These are phyloP conservation scores for Schizonepeta tenuifolia DNA, from an alignment of 257 asterid species.

Conservation along the genomic window DNA sequence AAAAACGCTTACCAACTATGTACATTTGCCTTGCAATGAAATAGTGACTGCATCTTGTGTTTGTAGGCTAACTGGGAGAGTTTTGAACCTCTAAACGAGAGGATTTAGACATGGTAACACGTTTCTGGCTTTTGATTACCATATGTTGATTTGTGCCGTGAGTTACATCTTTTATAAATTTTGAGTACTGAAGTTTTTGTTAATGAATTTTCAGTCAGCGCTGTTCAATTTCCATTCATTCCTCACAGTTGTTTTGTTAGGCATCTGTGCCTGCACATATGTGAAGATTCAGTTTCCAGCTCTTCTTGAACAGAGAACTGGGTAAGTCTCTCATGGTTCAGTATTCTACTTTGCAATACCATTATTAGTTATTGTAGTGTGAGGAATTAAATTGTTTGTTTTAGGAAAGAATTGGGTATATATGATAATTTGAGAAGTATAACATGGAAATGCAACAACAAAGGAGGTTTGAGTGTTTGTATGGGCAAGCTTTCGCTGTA, in stretches of 20 bases:
- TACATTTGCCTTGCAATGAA: background rate
- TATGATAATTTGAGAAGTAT: background rate
- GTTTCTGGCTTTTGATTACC: conserved; percentile 15
- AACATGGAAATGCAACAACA: background rate
- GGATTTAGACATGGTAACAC: conserved; percentile 43
- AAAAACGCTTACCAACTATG: background rate
- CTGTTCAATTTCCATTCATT: conserved; percentile 95
- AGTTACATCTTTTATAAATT: conserved; percentile 16
- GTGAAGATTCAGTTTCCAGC: conserved; percentile 91
- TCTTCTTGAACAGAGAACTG: conserved; percentile 89
- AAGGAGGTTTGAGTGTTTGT: background rate
- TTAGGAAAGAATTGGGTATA: background rate
- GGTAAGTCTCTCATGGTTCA: conserved; percentile 46
- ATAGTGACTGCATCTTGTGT: conserved; percentile 25
- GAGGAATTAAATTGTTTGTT: background rate
- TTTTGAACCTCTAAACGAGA: conserved; percentile 24
- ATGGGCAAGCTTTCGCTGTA: conserved; percentile 12
- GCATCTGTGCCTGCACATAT: conserved; percentile 90
- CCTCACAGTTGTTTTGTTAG: conserved; percentile 83
- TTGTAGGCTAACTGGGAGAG: conserved; percentile 30
- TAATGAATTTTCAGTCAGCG: conserved; percentile 61
- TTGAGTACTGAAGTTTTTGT: conserved; percentile 36
- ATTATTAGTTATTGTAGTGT: background rate
- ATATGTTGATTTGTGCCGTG: conserved; percentile 16
- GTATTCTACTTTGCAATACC: conserved; percentile 19